Base-by-base conservation (phyloP, 2,329 filamentous ascomycete species). In the Xenosphaeropsis pyriputrescens region DNA sequence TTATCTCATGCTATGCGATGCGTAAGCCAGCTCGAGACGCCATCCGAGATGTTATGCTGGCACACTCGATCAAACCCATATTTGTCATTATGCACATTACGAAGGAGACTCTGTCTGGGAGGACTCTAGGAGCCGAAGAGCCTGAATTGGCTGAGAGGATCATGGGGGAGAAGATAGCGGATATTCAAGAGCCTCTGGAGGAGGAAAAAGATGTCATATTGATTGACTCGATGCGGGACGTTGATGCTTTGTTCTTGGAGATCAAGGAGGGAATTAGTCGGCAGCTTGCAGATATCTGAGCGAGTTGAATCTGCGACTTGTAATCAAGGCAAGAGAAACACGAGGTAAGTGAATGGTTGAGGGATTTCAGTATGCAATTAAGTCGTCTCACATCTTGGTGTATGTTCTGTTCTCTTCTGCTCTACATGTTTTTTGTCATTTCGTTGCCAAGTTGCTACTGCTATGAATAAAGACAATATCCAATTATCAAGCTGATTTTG, bases 81-180 rank as follows among this genome's bases (percentile, higher is more conserved):
- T 41, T 41, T 37, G 40, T 39, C 8, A 39, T 42, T 18, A 15
- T 42, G 35, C 31, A 42, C 2, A 38, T 42, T 19, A 35, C 40
- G 11, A 39, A 35, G 19, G 40, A 42, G 17, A 39, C 40, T 8
- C 29, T 42, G 26, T 37, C 31, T 39, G 40, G 40, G 32, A 39
- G 40, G 37, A 39, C 40, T 6, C 29, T 42, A 16, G 40, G 40
- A 14, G 40, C 40, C 2, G 40, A 42, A 31, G 35, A 39, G 6
- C 37, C 37, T 22, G 40, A 39, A 18, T 22, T 42, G 37, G 40
- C 37, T 15, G 34, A 42, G 15, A 42, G 22, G 29, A 39, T 42
- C 9, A 39, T 42, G 40, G 37, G 26, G 14, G 31, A 37, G 14
- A 42, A 39, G 32, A 37, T 34, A 14, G 40, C 30, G 32, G 37